Base-by-base conservation (phyloP, 129 eudicot genomes). In the Silybum marianum region DNA sequence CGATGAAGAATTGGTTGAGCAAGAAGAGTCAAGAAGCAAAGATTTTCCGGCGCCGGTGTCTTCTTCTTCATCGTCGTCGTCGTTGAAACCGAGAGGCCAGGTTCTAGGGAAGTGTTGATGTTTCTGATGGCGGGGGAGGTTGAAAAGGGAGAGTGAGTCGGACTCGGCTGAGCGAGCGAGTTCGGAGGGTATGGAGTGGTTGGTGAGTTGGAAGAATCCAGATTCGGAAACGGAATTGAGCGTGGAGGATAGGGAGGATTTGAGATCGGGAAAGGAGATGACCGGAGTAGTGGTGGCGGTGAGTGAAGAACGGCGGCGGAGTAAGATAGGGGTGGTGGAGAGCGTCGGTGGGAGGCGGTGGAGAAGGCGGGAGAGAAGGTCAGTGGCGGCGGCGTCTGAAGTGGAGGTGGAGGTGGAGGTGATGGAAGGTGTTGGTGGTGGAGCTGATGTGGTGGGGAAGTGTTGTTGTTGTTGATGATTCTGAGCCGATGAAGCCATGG, bases 381-480 rank as follows among this genome's bases (percentile, higher is more conserved):
- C 95, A 28, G 84, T 70, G 75, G 87, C 60, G 84, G 90, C 67
- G 18, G 85, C 70, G 74, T 34, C 6, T 73, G 69, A 25, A 51
- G 89, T 14, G 65, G 90, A 32, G 70, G 60, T 66, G 77, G 88
- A 40, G 22, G 6, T 85, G 85, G 46, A 36, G 48, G 97, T 69
- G 39, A 93, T 62, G 44, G 97, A 90, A 4, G 97, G 98, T 4
- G 98, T 94, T 65, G 97, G 97, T 3, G 98, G 97, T 0, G 98
- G 98, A 40, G 98, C 97, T 51, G 97, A 75, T 38, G 91, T 84
- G 86, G 90, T 25, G 69, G 81, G 74, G 66, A 67, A 38, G 60
- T 68, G 81, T 9, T 81, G 46, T n/a, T 81, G 46, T n/a, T 80
- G 48, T 12, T 83, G 82, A 60, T 71, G 82, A 44, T 83, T 48